phyloP scores from a whole-genome alignment of 805 yeast species.

The Nakazawaea siamensis region DNA sequence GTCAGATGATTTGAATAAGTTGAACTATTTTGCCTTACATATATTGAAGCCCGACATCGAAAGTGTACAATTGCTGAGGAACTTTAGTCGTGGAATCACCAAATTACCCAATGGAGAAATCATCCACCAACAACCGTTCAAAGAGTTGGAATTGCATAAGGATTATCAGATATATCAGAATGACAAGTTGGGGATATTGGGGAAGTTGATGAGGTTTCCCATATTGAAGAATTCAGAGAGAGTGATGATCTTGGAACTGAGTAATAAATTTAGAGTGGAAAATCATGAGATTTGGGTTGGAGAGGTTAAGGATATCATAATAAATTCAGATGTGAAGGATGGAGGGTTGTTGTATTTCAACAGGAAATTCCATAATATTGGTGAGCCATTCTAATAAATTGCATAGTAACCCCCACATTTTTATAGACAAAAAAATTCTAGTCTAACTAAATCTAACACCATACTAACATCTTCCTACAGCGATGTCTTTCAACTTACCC shows the following conservation, averaged over 20 bases:
- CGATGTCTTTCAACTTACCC: slow-evolving; percentile 12
- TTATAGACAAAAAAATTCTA: background rate
- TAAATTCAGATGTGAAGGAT: slow-evolving; percentile 21
- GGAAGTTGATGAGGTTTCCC: slow-evolving; percentile 34
- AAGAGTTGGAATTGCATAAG: slow-evolving; percentile 31
- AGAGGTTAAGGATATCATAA: slow-evolving; percentile 51
- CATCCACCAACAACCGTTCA: slow-evolving; percentile 45
- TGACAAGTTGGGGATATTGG: slow-evolving; percentile 12
- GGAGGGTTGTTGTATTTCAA: slow-evolving; percentile 67
- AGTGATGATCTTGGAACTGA: slow-evolving; percentile 53
- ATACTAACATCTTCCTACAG: too few relatives aligned
- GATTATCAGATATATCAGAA: slow-evolving; percentile 26
- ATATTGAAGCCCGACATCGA: slow-evolving; percentile 52
- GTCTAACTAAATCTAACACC: too few relatives aligned
- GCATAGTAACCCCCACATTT: background rate
- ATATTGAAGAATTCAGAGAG: slow-evolving; percentile 49
- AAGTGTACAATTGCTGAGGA: slow-evolving; percentile 53
- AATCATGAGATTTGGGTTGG: slow-evolving; percentile 93
- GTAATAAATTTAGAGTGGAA: slow-evolving; percentile 48
- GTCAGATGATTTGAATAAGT: slow-evolving; percentile 52
- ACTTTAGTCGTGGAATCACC: slow-evolving; percentile 47
- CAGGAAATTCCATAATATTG: slow-evolving; percentile 45
- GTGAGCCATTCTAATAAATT: slow-evolving; percentile 15
- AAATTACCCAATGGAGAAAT: slow-evolving; percentile 18
- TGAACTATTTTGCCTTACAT: slow-evolving; percentile 62